Evolutionary conservation across 177 flowering plant species (phyloP), one percentile per base, ranked within the genome.

Genomic region (Vitis hybrid): DNA sequence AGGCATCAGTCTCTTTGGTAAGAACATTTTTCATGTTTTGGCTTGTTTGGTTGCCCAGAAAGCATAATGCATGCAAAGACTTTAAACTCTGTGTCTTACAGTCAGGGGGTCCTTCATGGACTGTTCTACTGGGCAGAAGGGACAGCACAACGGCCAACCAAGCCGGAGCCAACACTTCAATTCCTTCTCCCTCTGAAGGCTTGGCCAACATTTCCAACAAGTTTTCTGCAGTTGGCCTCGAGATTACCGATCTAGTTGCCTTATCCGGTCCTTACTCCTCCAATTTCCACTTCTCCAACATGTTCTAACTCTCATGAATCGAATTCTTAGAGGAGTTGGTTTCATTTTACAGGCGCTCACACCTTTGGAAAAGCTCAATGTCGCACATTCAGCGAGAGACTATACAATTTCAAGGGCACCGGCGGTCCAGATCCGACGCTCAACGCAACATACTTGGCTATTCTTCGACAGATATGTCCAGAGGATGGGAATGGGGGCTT

Each of bases 71-170:
- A 60, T 26, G 29, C 29, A 26, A 26, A 26, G 29, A 26, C 29
- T 26, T 26, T 26, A 26, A 26, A 26, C 29, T 26, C 29, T 62
- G 3, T 53, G 15, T 16, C 5, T 20, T 51, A 15, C 66, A 86
- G 87, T 33, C 83, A 31, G 87, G 87, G 48, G 86, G 87, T 2
- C 84, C 85, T 1, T 72, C 82, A 7, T 90, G 92, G 92, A 66
- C 3, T 7, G 87, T 82, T 2, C 70, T 66, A n/a, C 48, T 88
- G 6, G 94, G 92, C 26, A 85, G 89, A 69, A 84, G 88, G 60
- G 94, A 90, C 55, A 70, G 89, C 71, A 63, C 67, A 5, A 84
- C 76, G 0, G 90, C 94, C 1, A 84, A 85, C 65, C 77, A 60
- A 26, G 60, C 64, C 4, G 77, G 75, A 29, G 88, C 92, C n/a